Evolutionary conservation across 1,139 yeast genomes (phyloP).

Genomic region (Pichia sp.): DNA sequence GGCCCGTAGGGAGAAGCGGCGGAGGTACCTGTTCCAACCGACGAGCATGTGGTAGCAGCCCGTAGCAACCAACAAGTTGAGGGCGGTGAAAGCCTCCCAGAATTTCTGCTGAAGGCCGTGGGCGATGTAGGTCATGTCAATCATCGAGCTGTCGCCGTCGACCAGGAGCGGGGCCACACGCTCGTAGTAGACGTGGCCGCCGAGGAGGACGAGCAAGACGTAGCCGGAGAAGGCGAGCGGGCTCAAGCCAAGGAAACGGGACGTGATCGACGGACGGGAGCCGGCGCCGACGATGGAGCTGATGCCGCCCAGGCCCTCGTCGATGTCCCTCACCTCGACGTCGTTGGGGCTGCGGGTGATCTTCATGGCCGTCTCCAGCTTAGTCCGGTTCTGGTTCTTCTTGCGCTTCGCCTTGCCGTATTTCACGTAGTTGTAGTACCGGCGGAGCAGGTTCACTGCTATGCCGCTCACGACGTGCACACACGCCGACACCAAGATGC

Average conservation of each 20-base stretch:
- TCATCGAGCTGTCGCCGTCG: conserved; percentile 63
- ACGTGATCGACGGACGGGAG: conserved; percentile 43
- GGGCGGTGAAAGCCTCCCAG: conserved; percentile 5
- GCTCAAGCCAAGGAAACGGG: conserved; percentile 35
- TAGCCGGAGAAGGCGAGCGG: conserved; percentile 63
- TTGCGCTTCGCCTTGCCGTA: conserved; percentile 21
- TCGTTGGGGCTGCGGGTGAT: conserved; percentile 19
- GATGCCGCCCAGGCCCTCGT: conserved; percentile 59
- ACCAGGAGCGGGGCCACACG: conserved; percentile 47
- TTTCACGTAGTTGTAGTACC: conserved; percentile 29
- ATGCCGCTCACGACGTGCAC: conserved; percentile 56
- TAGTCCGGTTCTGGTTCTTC: conserved; percentile 2
- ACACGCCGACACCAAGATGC: conserved; percentile 42
- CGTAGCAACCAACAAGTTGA: conserved; percentile 23
- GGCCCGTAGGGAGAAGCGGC: conserved; percentile 20
- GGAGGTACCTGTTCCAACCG: conserved; percentile 37
- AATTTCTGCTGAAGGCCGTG: conserved; percentile 31
- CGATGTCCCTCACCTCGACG: conserved; percentile 37
- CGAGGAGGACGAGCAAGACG: conserved; percentile 42
- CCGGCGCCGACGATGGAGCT: conserved; percentile 53
- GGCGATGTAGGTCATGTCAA: conserved; percentile 51
- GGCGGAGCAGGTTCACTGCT: conserved; percentile 40
- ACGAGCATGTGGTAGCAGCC: conserved; percentile 39
- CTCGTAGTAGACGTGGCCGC: conserved; percentile 46
- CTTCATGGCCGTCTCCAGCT: conserved; percentile 3